Percentiles rank a stretch among this genome's conserved stretches.
phyloP scores from a whole-genome alignment of 371 early-diverging fungal species.

The Mucor indicus region DNA sequence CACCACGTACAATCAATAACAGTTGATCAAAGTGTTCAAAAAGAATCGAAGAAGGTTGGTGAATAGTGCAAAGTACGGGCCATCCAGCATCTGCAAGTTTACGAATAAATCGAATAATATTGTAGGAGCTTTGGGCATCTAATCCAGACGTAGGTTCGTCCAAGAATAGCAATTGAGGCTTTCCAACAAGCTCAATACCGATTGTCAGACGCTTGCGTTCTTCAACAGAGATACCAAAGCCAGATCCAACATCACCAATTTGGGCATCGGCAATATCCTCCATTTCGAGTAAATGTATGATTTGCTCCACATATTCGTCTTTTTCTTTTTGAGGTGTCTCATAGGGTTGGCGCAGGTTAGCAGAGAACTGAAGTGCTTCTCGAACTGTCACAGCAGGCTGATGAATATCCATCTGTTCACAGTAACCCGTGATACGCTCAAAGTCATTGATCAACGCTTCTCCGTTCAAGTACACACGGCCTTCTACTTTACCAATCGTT shows the following conservation, averaged over 20 bases:
- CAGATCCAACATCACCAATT: conserved; percentile 41
- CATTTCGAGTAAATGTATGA: conserved; percentile 60
- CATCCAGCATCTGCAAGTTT: conserved; percentile 55
- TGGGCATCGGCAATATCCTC: conserved; percentile 49
- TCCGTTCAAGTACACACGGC: conserved; percentile 63
- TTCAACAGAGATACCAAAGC: conserved; percentile 55
- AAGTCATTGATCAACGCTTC: conserved; percentile 50
- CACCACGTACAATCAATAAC: conserved; percentile 69
- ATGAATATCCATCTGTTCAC: conserved; percentile 82
- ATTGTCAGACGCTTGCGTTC: conserved; percentile 67
- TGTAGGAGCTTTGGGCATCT: conserved; percentile 67
- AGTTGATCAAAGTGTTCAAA: conserved; percentile 66
- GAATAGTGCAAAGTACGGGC: conserved; percentile 61
- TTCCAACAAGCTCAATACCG: conserved; percentile 67
- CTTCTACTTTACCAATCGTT: conserved; percentile 72
- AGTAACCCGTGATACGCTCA: conserved; percentile 74
- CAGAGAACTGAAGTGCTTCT: conserved; percentile 68
- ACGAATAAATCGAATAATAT: conserved; percentile 62
- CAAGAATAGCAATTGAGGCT: conserved; percentile 70
- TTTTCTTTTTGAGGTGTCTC: conserved; percentile 51
- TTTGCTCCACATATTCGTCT: conserved; percentile 56
- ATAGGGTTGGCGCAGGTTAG: conserved; percentile 58
- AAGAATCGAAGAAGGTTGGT: conserved; percentile 63
- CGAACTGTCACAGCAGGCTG: conserved; percentile 59
- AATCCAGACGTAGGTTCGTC: conserved; percentile 82